phyloP scores from a whole-genome alignment of 306 rosid genomes.

The Inga leiocalycina region DNA sequence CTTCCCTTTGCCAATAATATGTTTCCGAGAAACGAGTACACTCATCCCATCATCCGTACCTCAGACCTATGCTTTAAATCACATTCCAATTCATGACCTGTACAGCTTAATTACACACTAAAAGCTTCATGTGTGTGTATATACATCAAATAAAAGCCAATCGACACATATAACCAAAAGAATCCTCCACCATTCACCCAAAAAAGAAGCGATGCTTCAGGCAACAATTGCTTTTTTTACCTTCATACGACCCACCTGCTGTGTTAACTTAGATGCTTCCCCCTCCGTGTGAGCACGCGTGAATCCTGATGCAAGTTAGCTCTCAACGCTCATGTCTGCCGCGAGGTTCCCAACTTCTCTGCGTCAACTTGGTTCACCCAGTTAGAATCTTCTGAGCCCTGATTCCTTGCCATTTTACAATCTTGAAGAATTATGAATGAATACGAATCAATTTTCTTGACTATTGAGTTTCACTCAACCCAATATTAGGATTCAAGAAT shows the following conservation, averaged over 20 bases:
- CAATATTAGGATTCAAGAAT: slow-evolving; percentile 47
- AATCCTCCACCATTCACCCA: slow-evolving; percentile 45
- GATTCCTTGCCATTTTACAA: slow-evolving; percentile 43
- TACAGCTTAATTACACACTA: slow-evolving; percentile 72
- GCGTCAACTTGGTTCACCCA: slow-evolving; percentile 39
- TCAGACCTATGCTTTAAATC: slow-evolving; percentile 34
- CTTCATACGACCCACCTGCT: slow-evolving; percentile 25
- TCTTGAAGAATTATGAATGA: slow-evolving; percentile 39
- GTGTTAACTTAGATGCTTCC: slow-evolving; percentile 42
- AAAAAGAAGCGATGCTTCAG: slow-evolving; percentile 35
- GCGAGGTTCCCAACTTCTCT: slow-evolving; percentile 32
- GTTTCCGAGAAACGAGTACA: slow-evolving; percentile 42
- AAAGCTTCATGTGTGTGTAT: slow-evolving; percentile 48
- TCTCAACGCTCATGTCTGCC: slow-evolving; percentile 23
- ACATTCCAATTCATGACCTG: slow-evolving; percentile 53
- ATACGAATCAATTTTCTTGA: slow-evolving; percentile 32
- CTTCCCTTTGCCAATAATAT: slow-evolving; percentile 48
- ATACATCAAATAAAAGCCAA: slow-evolving; percentile 51
- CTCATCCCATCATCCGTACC: slow-evolving; percentile 38
- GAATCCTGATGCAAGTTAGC: slow-evolving; percentile 32
- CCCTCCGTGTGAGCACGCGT: slow-evolving; percentile 26
- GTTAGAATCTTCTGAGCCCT: slow-evolving; percentile 53
- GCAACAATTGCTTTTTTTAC: slow-evolving; percentile 38
- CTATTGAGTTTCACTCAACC: slow-evolving; percentile 39
- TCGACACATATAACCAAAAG: slow-evolving; percentile 34